phyloP scores from a whole-genome alignment of 805 yeast genomes.

The Metschnikowia hibisci region DNA sequence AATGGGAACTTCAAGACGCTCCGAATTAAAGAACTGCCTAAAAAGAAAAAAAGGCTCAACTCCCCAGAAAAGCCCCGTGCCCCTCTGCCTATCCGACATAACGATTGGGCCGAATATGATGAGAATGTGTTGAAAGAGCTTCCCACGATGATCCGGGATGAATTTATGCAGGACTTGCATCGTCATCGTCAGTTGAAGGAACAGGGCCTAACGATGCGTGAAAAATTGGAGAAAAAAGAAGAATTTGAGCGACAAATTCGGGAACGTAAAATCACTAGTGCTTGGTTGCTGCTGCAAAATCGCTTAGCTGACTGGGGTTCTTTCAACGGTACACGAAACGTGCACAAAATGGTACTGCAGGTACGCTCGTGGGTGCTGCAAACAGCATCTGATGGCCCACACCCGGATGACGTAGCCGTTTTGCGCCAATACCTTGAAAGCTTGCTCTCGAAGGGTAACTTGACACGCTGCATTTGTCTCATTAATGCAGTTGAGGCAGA shows the following conservation, averaged over 20 bases:
- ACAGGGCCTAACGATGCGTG: conserved; percentile 25
- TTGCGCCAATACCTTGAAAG: conserved; percentile 8
- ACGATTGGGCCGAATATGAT: conserved; percentile 31
- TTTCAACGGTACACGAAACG: conserved; percentile 5
- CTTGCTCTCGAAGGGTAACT: conserved; percentile 5
- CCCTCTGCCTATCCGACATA: conserved; percentile 14
- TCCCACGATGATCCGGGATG: conserved; percentile 35
- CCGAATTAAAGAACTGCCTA: conserved; percentile 32
- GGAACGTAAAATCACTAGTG: conserved; percentile 7
- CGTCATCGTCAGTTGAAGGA: conserved; percentile 25
- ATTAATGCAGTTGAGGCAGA: conserved; percentile 6
- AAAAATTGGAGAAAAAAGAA: conserved; percentile 20
- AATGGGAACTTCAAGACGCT: conserved; percentile 28
- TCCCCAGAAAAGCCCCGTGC: conserved; percentile 21
- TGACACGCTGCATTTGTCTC: conserved; percentile 6
- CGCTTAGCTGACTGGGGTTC: neutral
- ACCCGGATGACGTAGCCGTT: conserved; percentile 14
- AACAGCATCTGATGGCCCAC: conserved; percentile 15
- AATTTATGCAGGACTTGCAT: conserved; percentile 34
- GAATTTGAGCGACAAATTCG: conserved; percentile 4
- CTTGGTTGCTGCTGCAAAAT: conserved; percentile 13
- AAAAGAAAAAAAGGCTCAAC: conserved; percentile 10
- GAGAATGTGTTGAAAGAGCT: conserved; percentile 34
- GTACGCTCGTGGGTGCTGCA: conserved; percentile 13
- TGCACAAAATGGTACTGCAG: conserved; percentile 10